phyloP scores from a whole-genome alignment of 495 filamentous ascomycete species.

The Aspergillus steynii region DNA sequence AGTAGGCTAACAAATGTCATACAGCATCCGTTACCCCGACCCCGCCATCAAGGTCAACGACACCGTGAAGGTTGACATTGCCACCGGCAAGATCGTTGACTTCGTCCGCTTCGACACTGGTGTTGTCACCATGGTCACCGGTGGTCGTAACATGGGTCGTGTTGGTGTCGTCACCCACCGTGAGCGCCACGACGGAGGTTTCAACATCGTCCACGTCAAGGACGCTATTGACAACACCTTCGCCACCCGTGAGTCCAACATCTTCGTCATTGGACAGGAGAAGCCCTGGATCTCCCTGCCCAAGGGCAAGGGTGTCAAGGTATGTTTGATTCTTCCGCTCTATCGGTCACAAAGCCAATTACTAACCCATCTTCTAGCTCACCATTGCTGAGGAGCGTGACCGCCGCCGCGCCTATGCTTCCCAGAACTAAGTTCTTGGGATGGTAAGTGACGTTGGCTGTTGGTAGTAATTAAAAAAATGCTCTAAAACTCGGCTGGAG shows the following conservation, averaged over 20 bases:
- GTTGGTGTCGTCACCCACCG: slow-evolving; percentile 99
- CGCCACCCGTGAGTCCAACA: slow-evolving; percentile 97
- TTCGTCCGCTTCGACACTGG: slow-evolving; percentile 97
- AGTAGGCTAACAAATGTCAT: slow-evolving; percentile 36
- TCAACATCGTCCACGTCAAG: slow-evolving; percentile 99
- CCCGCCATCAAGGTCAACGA: slow-evolving; percentile 98
- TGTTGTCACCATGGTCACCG: slow-evolving; percentile 94
- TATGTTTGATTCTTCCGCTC: slow-evolving; percentile 31
- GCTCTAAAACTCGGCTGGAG: slow-evolving; percentile 38
- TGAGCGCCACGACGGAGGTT: slow-evolving; percentile 99
- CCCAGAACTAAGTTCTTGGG: slow-evolving; percentile 51
- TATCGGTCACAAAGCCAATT: neutral
- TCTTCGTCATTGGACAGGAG: slow-evolving; percentile 95
- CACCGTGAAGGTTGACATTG: slow-evolving; percentile 97
- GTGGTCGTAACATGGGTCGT: slow-evolving; percentile 99
- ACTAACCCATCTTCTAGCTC: slow-evolving; percentile 52
- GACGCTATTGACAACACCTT: slow-evolving; percentile 99
- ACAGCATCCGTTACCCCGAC: slow-evolving; percentile 97
- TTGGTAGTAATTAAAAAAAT: slow-evolving; percentile 26
- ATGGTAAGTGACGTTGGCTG: slow-evolving; percentile 30
- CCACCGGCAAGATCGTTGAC: slow-evolving; percentile 94
- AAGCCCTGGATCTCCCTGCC: slow-evolving; percentile 99
- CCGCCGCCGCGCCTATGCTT: slow-evolving; percentile 79
- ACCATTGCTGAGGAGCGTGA: slow-evolving; percentile 98
- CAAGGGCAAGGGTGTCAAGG: slow-evolving; percentile 99